Percentiles rank a stretch among this genome's conserved stretches.
phyloP scores from a whole-genome alignment of 2,329 filamentous ascomycete species.

The Aspergillus brunneoviolaceus region DNA sequence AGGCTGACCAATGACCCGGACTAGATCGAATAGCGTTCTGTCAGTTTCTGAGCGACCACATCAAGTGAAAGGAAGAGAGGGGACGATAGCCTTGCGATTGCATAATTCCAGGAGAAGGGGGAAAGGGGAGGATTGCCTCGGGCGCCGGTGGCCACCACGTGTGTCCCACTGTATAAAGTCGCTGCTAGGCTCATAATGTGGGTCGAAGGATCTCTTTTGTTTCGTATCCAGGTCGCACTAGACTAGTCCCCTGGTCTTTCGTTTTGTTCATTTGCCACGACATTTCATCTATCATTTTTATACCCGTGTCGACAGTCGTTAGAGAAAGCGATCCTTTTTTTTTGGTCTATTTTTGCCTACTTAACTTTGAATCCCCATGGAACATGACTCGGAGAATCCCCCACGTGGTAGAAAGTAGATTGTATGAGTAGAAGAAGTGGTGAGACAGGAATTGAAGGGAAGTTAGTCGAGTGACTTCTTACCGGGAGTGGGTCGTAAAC shows the following conservation, averaged over 20 bases:
- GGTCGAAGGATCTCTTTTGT: background rate
- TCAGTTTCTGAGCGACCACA: slow-evolving; percentile 27
- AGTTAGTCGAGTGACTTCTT: background rate
- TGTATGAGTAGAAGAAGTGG: background rate
- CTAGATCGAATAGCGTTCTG: slow-evolving; percentile 35
- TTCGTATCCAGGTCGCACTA: background rate
- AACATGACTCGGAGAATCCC: background rate
- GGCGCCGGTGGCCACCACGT: background rate
- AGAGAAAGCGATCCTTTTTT: background rate
- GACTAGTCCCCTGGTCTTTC: background rate
- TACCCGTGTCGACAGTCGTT: background rate
- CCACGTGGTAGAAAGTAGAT: background rate
- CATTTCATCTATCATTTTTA: background rate
- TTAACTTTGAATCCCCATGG: too few species aligned
- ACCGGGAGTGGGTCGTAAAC: background rate
- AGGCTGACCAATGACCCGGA: background rate
- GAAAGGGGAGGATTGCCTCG: background rate
- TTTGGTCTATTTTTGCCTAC: background rate
- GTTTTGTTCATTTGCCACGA: background rate
- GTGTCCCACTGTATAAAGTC: background rate
- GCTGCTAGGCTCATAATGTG: background rate
- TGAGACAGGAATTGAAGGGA: background rate
- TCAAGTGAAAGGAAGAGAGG: slow-evolving; percentile 2
- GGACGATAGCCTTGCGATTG: too few species aligned
- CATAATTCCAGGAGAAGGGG: background rate